A percentile compares a stretch with the other conserved stretches of the same genome.
These are phyloP conservation scores for Nepenthes alata DNA, from an alignment of 179 eudicot species.

Conservation along the genomic window DNA sequence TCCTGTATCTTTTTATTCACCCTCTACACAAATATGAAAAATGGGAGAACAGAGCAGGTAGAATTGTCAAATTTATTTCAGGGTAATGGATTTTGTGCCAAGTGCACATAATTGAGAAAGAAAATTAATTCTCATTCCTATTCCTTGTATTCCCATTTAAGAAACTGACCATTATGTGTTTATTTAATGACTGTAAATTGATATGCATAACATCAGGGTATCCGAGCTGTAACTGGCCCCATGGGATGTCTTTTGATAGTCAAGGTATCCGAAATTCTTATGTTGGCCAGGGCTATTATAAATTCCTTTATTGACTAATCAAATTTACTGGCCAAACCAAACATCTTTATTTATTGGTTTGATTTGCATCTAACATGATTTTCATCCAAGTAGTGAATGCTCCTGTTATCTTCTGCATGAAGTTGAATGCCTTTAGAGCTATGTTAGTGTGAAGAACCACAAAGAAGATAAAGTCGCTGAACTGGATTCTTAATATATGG, in stretches of 20 bases:
- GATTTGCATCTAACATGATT: background rate
- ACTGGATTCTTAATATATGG: background rate
- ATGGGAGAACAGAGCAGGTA: too few species aligned
- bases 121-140: background rate
- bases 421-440: background rate
- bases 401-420: background rate
- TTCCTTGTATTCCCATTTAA: background rate
- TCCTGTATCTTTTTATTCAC: too few species aligned
- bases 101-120: too few species aligned
- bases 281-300: slow-evolving; percentile 2
- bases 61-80: too few species aligned
- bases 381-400: background rate
- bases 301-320: background rate
- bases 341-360: background rate
- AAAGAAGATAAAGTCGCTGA: background rate
- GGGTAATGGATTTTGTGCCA: too few species aligned
- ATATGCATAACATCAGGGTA: slow-evolving; percentile 43
- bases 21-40: too few species aligned
- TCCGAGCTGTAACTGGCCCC: slow-evolving; percentile 90
- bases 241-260: slow-evolving; percentile 92
- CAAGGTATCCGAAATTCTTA: slow-evolving; percentile 35
- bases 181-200: slow-evolving; percentile 1
- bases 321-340: background rate
- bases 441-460: background rate
- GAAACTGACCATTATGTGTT: background rate